Base-by-base conservation (phyloP, 192 early-diverging fungal species). In the Spizellomyces sp. region DNA sequence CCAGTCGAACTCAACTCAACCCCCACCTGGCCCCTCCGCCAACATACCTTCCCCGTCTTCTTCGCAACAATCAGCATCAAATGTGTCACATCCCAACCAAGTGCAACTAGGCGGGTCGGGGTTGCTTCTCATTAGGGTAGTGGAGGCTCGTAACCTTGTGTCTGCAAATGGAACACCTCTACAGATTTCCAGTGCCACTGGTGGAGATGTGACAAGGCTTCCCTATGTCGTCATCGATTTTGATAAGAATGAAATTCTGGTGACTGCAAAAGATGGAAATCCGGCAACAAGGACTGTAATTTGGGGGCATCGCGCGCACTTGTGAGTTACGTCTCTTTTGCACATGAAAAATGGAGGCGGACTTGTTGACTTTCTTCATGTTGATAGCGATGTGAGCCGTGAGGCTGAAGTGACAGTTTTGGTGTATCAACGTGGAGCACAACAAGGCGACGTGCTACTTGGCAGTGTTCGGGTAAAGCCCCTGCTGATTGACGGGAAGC, bases 211-310 rank as follows among this genome's bases (percentile, higher is more conserved):
- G 1, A 64, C 70, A 9, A 47, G 52, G 36, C 64, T 80, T 27
- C 95, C 95, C 9, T 97, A 95, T 74, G 89, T 87, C 6, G 93
- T 97, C 14, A 83, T 97, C 15, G 95, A 95, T 80, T 94, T 96
- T 66, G 95, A 97, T 82, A 95, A 95, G 84, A 95, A 96, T 78
- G 94, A 97, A 76, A 86, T 94, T 36, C 82, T 96, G 64, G 69
- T 77, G 19, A 52, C 66, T 15, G 77, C 80, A 21, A 75, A 77
- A 52, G 80, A 81, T 19, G 67, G 62, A 10, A 75, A 60, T 52
- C 70, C 71, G 9, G 45, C 19, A n/a, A 66, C 47, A 19, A 81
- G 62, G 41, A 68, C 78, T 6, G 69, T 75, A 17, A 50, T 46
- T 2, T 81, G 77, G 78, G 54, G 68, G 1, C 59, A 72, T 62